Evolutionary conservation across 2,329 filamentous ascomycete genomes (phyloP), one percentile per base, ranked within the genome.

Genomic region (Madurella fahalii): DNA sequence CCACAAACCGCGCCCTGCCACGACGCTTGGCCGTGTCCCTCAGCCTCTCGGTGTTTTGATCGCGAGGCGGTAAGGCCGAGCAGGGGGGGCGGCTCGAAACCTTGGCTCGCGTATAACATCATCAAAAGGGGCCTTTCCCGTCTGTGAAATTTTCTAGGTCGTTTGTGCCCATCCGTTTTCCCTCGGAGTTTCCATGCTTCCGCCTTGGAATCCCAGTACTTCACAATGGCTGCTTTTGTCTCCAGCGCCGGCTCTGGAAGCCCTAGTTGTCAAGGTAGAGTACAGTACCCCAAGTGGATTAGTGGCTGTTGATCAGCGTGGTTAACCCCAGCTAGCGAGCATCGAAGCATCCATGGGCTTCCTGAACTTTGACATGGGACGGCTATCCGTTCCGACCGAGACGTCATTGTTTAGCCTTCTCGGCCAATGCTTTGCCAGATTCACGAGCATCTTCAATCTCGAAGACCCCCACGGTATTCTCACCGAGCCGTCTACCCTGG

Each of bases 331-430:
- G 12, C 4, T 57, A 70, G 68, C 57, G 17, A 65, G 63, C 60
- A 64, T 70, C 37, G 64, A 68, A 25, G 61, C 64, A 9, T 62
- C 66, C 15, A 58, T 67, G 9, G 54, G 58, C 11, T 60, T 60
- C 53, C 63, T 70, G 31, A 58, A 52, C 43, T 61, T 68, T 41
- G 58, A 64, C 44, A 54, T 57, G 12, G 65, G 67, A 50, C 62
- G 63, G 34, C 62, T 67, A 32, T 59, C 57, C 52, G 64, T 68
- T 32, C 63, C 65, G 34, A 49, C 60, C 2, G 67, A 68, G 16
- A 53, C 58, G 8, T 62, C 57, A 25, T 56, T 71, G 40, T 61
- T 64, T 47, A 56, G 59, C 48, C 62, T 69, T 34, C 61, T 69
- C 44, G 40, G 44, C 53, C 61, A 61, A 32, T 57, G 63, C 45